A percentile compares a stretch with the other conserved stretches of the same genome.
Conservation (phyloP, 352 stramenopile genomes). For the Globisporangium barbulae region DNA sequence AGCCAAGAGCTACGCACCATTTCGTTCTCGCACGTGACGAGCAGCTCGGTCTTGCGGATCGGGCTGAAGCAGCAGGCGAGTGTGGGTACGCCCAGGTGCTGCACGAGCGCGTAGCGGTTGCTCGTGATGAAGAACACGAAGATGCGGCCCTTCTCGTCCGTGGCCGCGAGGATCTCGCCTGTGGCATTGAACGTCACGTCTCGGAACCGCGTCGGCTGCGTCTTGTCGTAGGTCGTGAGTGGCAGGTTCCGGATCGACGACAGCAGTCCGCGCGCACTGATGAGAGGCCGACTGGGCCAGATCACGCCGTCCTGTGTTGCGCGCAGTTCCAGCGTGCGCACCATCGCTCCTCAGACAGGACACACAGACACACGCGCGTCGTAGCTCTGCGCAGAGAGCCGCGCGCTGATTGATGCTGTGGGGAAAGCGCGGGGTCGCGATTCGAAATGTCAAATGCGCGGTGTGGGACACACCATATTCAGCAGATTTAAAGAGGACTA, state of each 20-base stretch:
- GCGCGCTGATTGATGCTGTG: not conserved
- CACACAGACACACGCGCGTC: not conserved
- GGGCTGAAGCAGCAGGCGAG: slow-evolving; percentile 74
- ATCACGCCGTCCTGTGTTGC: slow-evolving; percentile 71
- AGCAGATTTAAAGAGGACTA: not conserved
- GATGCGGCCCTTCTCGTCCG: slow-evolving; percentile 74
- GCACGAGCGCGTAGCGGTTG: slow-evolving; percentile 76
- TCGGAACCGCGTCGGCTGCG: slow-evolving; percentile 41
- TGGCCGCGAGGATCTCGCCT: slow-evolving; percentile 61
- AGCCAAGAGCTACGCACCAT: slow-evolving; percentile 28
- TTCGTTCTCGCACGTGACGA: slow-evolving; percentile 84
- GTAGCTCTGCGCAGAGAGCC: not conserved
- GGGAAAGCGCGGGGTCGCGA: not conserved
- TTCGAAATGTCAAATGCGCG: slow-evolving; percentile 13
- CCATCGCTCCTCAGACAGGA: slow-evolving; percentile 29
- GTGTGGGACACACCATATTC: not conserved
- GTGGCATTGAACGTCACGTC: slow-evolving; percentile 63
- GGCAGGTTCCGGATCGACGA: slow-evolving; percentile 68
- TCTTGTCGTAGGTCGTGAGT: slow-evolving; percentile 53
- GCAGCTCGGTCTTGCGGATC: slow-evolving; percentile 59
- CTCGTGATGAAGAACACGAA: slow-evolving; percentile 76
- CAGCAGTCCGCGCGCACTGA: slow-evolving; percentile 67
- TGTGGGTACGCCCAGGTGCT: slow-evolving; percentile 56
- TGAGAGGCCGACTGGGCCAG: slow-evolving; percentile 63
- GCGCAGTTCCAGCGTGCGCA: slow-evolving; percentile 61